Base-by-base conservation (phyloP, 1,139 yeast genomes). In the Debaryomyces nepalensis region DNA sequence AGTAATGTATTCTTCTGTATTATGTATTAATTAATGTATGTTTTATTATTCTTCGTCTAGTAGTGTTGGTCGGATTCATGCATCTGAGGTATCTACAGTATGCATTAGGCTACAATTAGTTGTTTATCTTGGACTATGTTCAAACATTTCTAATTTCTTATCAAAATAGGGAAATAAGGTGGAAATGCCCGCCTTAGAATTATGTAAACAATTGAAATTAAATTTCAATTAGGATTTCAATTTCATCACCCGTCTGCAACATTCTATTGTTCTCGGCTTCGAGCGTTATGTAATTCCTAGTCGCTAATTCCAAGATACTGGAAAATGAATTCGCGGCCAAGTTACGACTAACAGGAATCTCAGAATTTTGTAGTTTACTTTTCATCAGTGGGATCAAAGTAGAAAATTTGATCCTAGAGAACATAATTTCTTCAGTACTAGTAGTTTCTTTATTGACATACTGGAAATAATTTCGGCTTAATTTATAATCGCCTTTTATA, bases 291-390 rank as follows among this genome's bases (percentile, higher is more conserved):
- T 34, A 29, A 21, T 44, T 38, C 21, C 48, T 55, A 6, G 70
- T 62, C 0, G 75, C 64, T 38, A 75, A 56, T 34, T 71, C 67
- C 33, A 75, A 56, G 1, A 74, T 44, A 37, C 70, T 65, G 10
- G 68, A 54, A 48, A 75, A 72, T 2, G 77, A 64, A 39, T 60
- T 66, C 10, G 69, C 73, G 11, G 73, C 73, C 21, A 67, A 53
- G 11, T 56, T 51, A 43, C 59, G 57, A 11, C 37, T 51, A n/a
- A 46, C 44, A 8, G 50, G 44, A 14, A 43, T 43, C 18, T 46
- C 51, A 10, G 37, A 43, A 23, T 58, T 55, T 44, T 58, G 44
- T 42, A 35, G 56, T 43, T 37, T 56, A 40, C 44, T 43, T 41
- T 44, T 59, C 53, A 23, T 49, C 26, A 20, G 38, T 4, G 37